Evolutionary conservation across 2,329 filamentous ascomycete species (phyloP), one percentile per base, ranked within the genome.

Genomic region (Colletotrichum caudatum): DNA sequence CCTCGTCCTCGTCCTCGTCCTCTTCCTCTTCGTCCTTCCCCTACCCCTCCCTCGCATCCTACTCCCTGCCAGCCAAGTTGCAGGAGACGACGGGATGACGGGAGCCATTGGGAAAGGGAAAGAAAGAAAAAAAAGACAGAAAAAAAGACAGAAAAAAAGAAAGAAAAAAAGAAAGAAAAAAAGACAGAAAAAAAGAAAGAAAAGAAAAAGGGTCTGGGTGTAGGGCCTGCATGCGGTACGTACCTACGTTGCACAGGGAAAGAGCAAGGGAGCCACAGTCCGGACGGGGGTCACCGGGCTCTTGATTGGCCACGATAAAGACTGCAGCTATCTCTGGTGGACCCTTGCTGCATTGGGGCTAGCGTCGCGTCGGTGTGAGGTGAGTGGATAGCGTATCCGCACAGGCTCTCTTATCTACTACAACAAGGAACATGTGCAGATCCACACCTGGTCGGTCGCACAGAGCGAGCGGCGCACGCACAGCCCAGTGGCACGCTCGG

Each of bases 391-490:
- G 35, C 5, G 35, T 37, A 64, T 71, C 54, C 65, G 33, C 65
- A 71, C 69, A 69, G 69, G 69, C 37, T 48, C 54, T 20, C 20
- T 46, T n/a, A 46, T 46, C 44, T n/a, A 12, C 46, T 33, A 39
- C 7, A 26, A 7, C 44, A 3, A 41, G 11, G 26, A 46, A 60
- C 64, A 68, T 60, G 46, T n/a, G 35, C 20, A 29, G 14, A 71
- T 71, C 69, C 69, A 39, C 64, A 71, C 69, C 64, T 20, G 64
- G 68, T 39, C 50, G 64, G 68, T 39, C 50, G 26, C 20, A 53
- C 57, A 37, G 29, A 57, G 29, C 29, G 20, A n/a, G 53, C 9
- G 53, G 5, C 18, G 33, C 18, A 50, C n/a, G 50, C 41, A 64
- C 58, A 44, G 26, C 11, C 33, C 51, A 59, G 29, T 37, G 46